phyloP scores from a whole-genome alignment of 1,284 basidiomycete genomes.

The Leccinum solheimii region DNA sequence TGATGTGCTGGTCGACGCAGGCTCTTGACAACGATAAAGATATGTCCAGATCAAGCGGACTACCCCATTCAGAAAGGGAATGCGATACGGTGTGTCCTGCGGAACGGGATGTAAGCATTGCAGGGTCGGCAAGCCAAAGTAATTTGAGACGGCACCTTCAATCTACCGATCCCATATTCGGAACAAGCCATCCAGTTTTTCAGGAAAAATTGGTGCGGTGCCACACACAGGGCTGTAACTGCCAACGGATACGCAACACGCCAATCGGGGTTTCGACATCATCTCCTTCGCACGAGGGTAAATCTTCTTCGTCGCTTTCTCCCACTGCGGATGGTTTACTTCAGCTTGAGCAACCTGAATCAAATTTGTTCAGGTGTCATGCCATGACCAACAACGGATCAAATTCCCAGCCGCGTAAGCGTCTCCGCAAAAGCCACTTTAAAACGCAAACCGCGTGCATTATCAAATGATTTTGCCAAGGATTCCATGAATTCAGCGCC shows the following conservation, averaged over 20 bases:
- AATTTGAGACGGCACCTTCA: slow-evolving; percentile 60
- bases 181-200: slow-evolving; percentile 79
- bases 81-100: slow-evolving; percentile 78
- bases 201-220: slow-evolving; percentile 83
- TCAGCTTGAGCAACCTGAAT: slow-evolving; percentile 89
- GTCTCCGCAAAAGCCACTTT: slow-evolving; percentile 89
- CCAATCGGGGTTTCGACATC: slow-evolving; percentile 88
- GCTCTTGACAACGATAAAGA: slow-evolving; percentile 88
- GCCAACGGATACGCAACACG: slow-evolving; percentile 83
- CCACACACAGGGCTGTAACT: slow-evolving; percentile 83
- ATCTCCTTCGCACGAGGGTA: slow-evolving; percentile 85
- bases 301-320: slow-evolving; percentile 85
- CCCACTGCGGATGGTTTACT: slow-evolving; percentile 95
- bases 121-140: neutral
- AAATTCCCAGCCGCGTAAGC: slow-evolving; percentile 57
- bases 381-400: neutral
- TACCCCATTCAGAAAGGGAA: slow-evolving; percentile 79
- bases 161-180: slow-evolving; percentile 69
- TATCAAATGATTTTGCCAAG: slow-evolving; percentile 79
- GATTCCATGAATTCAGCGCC: slow-evolving; percentile 89
- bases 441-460: slow-evolving; percentile 81
- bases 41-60: slow-evolving; percentile 92
- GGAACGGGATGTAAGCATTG: neutral
- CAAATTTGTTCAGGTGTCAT: slow-evolving; percentile 6
- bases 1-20: slow-evolving; percentile 72